A percentile compares a stretch with the other conserved stretches of the same genome.
Evolutionary conservation across 1,139 yeast genomes (phyloP).

Genomic region (Blastobotrys ciferrii): DNA sequence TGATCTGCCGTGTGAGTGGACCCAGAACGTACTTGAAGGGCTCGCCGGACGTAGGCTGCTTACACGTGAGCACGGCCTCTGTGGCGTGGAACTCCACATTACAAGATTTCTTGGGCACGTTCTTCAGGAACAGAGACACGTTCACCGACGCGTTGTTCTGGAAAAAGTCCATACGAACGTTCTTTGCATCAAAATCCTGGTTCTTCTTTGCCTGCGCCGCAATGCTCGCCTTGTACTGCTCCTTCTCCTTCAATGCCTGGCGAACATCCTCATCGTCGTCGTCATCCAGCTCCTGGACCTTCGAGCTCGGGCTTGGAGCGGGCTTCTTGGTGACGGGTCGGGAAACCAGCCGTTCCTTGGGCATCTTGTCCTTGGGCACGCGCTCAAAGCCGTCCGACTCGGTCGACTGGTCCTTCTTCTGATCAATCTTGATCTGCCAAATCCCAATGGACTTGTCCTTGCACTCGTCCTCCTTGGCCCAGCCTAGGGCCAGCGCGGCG

Average conservation of each 20-base stretch:
- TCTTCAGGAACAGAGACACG: conserved; percentile 70
- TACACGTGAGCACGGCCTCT: conserved; percentile 29
- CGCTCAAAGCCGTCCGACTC: conserved; percentile 22
- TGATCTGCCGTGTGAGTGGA: conserved; percentile 52
- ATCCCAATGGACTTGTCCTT: conserved; percentile 41
- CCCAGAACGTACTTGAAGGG: conserved; percentile 46
- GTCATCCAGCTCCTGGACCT: conserved; percentile 7
- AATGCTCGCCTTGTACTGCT: conserved; percentile 7
- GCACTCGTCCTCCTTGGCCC: conserved; percentile 49
- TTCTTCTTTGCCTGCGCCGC: conserved; percentile 7
- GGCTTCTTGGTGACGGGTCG: conserved; percentile 3
- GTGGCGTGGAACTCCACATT: conserved; percentile 41
- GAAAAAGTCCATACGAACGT: conserved; percentile 76
- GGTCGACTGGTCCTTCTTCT: conserved; percentile 16
- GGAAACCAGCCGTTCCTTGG: background rate
- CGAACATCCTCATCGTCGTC: conserved; percentile 13
- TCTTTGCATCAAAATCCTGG: conserved; percentile 21
- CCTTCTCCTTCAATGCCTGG: conserved; percentile 13
- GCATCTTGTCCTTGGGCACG: conserved; percentile 20
- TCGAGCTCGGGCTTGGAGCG: background rate
- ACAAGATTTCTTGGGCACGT: conserved; percentile 49
- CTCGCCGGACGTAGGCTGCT: conserved; percentile 22
- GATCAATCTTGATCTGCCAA: conserved; percentile 25
- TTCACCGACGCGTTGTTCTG: conserved; percentile 59
- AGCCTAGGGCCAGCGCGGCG: conserved; percentile 50